Conservation (phyloP, 106 monocot genomes). For the Acanthochlamys bracteata region DNA sequence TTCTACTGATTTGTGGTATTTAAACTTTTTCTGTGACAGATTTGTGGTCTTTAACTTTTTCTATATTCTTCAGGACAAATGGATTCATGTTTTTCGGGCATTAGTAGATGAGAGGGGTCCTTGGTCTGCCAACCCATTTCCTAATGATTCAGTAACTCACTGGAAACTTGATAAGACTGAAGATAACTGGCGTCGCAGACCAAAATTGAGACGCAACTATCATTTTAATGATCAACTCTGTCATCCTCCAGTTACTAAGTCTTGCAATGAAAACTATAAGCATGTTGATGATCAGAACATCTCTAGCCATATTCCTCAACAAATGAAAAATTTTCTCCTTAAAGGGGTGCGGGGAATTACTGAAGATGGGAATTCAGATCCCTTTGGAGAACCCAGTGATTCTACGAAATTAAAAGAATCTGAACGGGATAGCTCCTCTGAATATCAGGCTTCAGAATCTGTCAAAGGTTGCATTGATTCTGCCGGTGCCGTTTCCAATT, state of each 20-base stretch:
- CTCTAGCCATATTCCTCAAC: slow-evolving; percentile 40
- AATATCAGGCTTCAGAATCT: slow-evolving; percentile 21
- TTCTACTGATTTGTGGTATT: background rate
- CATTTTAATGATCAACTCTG: slow-evolving; percentile 82
- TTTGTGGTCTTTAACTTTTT: too few relatives aligned
- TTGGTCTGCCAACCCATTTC: slow-evolving; percentile 88
- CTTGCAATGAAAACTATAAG: slow-evolving; percentile 21
- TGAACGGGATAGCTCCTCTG: slow-evolving; percentile 15
- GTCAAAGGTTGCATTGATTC: slow-evolving; percentile 21
- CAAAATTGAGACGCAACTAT: slow-evolving; percentile 84
- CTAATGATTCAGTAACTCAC: slow-evolving; percentile 47
- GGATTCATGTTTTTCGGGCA: slow-evolving; percentile 86
- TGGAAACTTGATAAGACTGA: slow-evolving; percentile 99
- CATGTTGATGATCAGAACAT: slow-evolving; percentile 11
- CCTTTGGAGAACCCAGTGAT: slow-evolving; percentile 33
- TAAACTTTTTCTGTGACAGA: too few relatives aligned
- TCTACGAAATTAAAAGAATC: slow-evolving; percentile 6
- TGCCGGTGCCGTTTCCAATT: slow-evolving; percentile 27
- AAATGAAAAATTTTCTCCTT: slow-evolving; percentile 83
- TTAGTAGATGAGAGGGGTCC: slow-evolving; percentile 93
- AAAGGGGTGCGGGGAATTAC: slow-evolving; percentile 73
- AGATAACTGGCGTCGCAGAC: slow-evolving; percentile 72
- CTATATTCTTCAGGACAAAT: slow-evolving; percentile 53
- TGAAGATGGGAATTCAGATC: slow-evolving; percentile 44
- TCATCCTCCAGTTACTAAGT: slow-evolving; percentile 47